These are phyloP conservation scores for Lophium mytilinum DNA, from an alignment of 495 filamentous ascomycete species.

Conservation along the genomic window DNA sequence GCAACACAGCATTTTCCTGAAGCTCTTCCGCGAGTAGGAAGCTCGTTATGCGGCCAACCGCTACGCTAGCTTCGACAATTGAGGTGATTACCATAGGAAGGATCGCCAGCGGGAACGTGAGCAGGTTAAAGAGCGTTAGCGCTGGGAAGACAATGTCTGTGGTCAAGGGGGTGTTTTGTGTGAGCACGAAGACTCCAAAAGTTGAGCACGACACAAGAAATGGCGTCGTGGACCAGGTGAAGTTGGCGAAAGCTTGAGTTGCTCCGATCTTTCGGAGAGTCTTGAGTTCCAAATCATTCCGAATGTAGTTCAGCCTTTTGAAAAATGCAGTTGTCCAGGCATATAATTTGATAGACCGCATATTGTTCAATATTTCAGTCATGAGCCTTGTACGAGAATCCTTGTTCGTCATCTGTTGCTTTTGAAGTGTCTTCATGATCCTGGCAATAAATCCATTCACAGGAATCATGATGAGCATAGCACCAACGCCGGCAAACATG, in stretches of 20 bases:
- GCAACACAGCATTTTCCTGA: conserved; percentile 70
- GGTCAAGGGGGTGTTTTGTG: conserved; percentile 68
- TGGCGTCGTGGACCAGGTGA: conserved; percentile 98
- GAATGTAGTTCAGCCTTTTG: conserved; percentile 88
- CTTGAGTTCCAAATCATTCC: conserved; percentile 91
- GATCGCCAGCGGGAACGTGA: conserved; percentile 91
- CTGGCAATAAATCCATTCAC: conserved; percentile 88
- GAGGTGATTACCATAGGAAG: conserved; percentile 97
- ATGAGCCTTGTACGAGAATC: conserved; percentile 87
- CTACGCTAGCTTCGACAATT: conserved; percentile 92
- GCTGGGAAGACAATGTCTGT: conserved; percentile 96
- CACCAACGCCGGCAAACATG: conserved; percentile 93
- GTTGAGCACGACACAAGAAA: conserved; percentile 97
- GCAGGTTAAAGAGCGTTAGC: conserved; percentile 81
- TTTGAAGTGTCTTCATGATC: conserved; percentile 90
- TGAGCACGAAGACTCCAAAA: conserved; percentile 89
- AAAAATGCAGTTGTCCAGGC: conserved; percentile 96
- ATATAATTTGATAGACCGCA: conserved; percentile 99
- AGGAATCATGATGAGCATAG: conserved; percentile 97
- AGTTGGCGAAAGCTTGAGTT: conserved; percentile 87
- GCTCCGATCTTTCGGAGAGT: conserved; percentile 95
- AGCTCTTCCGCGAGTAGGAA: conserved; percentile 86
- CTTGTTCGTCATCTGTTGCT: conserved; percentile 98
- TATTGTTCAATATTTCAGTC: conserved; percentile 98
- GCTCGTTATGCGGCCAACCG: conserved; percentile 74